Percentiles rank a stretch among this genome's conserved stretches.
Conservation (phyloP, 2,329 filamentous ascomycete species). For the Penicillium digitatum region DNA sequence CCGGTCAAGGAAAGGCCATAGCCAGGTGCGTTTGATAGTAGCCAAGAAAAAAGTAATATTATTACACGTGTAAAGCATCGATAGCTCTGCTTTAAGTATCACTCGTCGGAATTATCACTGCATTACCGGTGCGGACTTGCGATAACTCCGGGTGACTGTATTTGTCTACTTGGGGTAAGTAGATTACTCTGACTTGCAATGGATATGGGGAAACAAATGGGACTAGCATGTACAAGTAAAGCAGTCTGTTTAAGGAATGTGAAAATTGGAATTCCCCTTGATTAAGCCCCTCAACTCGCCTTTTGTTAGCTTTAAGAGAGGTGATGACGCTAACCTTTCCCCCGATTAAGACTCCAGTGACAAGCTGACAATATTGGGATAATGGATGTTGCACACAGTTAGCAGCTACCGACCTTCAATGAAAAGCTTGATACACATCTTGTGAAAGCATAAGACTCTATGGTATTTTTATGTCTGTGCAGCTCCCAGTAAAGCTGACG, state of each 20-base stretch:
- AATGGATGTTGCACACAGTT: neutral
- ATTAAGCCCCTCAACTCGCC: neutral
- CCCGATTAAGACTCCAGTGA: neutral
- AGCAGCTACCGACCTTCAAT: neutral
- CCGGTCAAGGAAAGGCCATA: constrained; percentile 20
- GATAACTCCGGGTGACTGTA: neutral
- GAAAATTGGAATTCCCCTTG: neutral
- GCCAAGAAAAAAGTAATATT: neutral
- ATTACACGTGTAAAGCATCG: neutral
- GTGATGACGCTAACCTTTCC: neutral
- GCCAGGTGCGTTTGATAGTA: constrained; percentile 8
- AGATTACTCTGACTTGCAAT: neutral
- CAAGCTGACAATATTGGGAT: neutral
- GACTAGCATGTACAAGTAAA: neutral
- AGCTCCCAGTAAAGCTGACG: neutral
- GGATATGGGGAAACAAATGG: too few species aligned
- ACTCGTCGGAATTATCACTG: neutral
- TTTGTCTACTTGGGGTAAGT: neutral
- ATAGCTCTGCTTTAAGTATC: neutral
- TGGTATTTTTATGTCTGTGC: neutral
- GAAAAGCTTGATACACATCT: neutral
- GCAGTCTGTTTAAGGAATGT: neutral
- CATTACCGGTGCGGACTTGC: neutral
- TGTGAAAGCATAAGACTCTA: neutral
- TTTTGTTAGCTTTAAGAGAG: neutral